These are phyloP conservation scores for Pseudogymnoascus sp. DNA, from an alignment of 2,329 filamentous ascomycete species.

Conservation along the genomic window DNA sequence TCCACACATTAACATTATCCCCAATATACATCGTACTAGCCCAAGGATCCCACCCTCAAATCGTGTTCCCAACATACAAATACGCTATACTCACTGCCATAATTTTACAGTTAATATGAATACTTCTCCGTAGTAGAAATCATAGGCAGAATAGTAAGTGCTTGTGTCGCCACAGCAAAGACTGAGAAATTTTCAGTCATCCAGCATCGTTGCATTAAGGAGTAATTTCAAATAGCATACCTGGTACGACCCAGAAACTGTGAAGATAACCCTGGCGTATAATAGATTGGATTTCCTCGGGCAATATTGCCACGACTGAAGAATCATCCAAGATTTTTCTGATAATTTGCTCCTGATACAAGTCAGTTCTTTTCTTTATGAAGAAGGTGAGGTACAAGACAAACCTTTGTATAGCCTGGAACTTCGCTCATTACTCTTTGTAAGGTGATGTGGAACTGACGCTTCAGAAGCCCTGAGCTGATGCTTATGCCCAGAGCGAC, in stretches of 20 bases:
- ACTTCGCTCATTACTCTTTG: slow-evolving; percentile 13
- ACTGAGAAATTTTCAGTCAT: slow-evolving; percentile 13
- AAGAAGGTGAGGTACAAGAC: slow-evolving; percentile 7
- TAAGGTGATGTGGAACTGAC: slow-evolving; percentile 15
- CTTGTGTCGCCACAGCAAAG: slow-evolving; percentile 12
- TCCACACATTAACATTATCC: background rate
- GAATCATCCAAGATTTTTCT: slow-evolving; percentile 17
- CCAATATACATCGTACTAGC: background rate
- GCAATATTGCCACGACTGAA: slow-evolving; percentile 15
- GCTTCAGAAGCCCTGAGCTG: slow-evolving; percentile 16
- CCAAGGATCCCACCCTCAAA: background rate
- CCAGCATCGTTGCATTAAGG: background rate
- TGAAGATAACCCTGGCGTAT: slow-evolving; percentile 15
- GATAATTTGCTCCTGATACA: slow-evolving; percentile 15
- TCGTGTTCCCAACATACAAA: background rate
- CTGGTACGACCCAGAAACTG: slow-evolving; percentile 20
- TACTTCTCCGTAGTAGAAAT: slow-evolving; percentile 16
- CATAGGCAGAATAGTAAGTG: slow-evolving; percentile 17
- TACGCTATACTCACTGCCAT: background rate
- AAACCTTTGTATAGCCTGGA: slow-evolving; percentile 15
- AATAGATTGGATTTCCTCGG: slow-evolving; percentile 11
- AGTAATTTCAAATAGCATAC: slow-evolving; percentile 13
- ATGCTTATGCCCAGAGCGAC: slow-evolving; percentile 19
- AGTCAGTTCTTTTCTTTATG: background rate
- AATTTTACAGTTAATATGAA: slow-evolving; percentile 3